Base-by-base conservation (phyloP, 108 stramenopile genomes). In the Discostella pseudostelligera region DNA sequence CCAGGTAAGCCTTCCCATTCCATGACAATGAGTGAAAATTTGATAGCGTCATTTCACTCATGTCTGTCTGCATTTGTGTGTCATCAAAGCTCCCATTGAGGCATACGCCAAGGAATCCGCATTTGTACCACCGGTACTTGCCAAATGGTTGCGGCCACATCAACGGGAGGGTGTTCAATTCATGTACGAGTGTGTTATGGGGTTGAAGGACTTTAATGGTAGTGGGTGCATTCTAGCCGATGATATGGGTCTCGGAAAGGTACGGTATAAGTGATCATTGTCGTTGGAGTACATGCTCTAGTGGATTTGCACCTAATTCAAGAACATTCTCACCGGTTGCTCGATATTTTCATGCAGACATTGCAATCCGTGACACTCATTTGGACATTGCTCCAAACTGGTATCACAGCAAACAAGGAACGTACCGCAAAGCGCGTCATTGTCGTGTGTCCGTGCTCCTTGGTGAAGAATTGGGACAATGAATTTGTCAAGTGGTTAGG, bases 401-500 rank as follows among this genome's bases (percentile, higher is more conserved):
- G 88, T 37, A 83, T 92, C 35, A 87, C 86, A 4, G 83, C 83
- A 36, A 80, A 94, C 57, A 89, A 90, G 39, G 75, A 59, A 63
- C 89, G 91, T 5, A 89, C 91, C 16, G 95, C 87, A 57, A 90
- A 92, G 62, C 84, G 95, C 17, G 86, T 86, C 69, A 85, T 98
- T 68, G 93, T 99, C 17, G 92, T 97, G 8, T 96, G 96, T 57
- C 99, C 99, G 19, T 97, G 96, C 79, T 88, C 89, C 35, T 82
- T 99, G 1, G 97, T 99, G 62, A 96, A 94, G 64, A 99, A 98
- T 67, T 98, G 99, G 97, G 96, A 93, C 62, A 93, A 95, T 64
- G 99, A 99, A 84, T 95, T 99, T 61, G 80, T 84, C 46, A 99
- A 99, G 73, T 98, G 98, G 99, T 74, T 98, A 22, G 92, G 92